Base-by-base conservation (phyloP, 805 yeast species). In the Jamesozyma piceae region DNA sequence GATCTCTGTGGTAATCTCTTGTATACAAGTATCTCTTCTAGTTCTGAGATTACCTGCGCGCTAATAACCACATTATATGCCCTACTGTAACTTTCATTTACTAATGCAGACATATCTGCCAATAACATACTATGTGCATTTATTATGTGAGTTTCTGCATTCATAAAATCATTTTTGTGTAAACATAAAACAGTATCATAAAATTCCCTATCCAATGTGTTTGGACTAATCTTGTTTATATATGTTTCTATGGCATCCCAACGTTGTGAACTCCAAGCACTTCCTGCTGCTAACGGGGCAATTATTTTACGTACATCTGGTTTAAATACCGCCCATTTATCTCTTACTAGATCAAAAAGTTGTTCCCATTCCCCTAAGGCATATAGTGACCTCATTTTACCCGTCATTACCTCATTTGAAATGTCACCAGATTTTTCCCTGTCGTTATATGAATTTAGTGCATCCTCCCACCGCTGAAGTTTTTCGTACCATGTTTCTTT, bases 331-430 rank as follows among this genome's bases (percentile, higher is more conserved):
- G 67, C 69, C 99, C 99, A 92, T 57, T 85, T 87, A 35, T 78
- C 80, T 51, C 79, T 81, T 0, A 97, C 95, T 43, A 92, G 66
- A 46, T 82, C 83, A 10, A 94, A 80, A 20, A 94, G 68, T 51
- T 82, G 83, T 48, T 90, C 97, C 97, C 98, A 94, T 63, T 92
- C 97, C 38, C 98, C 98, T n/a, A 92, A 68, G 0, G 99, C 99
- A 65, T 92, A 97, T 48, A 90, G 68, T 63, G 97, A 89, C 63
- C 97, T 75, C 97, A 92, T 87, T 57, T 90, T 89, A 67, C 99
- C 99, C 89, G 90, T 80, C 4, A 90, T 83, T 1, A 88, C 81
- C 49, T 90, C 97, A 67, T 83, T 77, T 24, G 87, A 78, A 43
- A 80, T 82, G 33, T 64, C 66, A 5, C 66, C 62, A 9, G 57